Conservation (phyloP, 371 early-diverging fungal species). For the Mucor piriformis region DNA sequence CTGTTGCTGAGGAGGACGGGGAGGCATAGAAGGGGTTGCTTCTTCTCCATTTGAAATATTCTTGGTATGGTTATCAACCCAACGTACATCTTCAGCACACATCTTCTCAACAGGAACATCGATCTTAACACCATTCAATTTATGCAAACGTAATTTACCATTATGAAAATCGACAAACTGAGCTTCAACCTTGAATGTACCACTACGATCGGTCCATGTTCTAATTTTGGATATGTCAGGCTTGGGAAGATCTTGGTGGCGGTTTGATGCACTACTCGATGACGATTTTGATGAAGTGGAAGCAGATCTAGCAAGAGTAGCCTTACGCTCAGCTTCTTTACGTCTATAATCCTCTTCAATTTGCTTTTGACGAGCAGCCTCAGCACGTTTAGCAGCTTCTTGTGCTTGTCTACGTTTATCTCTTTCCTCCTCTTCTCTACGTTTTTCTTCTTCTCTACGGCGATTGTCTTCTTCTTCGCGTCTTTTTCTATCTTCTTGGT, state of each 20-base stretch:
- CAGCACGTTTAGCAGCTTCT: conserved; percentile 36
- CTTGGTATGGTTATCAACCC: conserved; percentile 41
- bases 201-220: conserved; percentile 92
- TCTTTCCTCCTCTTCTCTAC: conserved; percentile 20
- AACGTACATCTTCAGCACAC: conserved; percentile 72
- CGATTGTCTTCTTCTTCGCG: conserved; percentile 9
- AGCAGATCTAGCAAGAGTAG: conserved; percentile 25
- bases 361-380: conserved; percentile 44
- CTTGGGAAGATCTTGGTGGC: conserved; percentile 29
- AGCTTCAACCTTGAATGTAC: conserved; percentile 91
- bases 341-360: conserved; percentile 38
- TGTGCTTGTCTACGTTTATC: conserved; percentile 27
- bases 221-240: conserved; percentile 71
- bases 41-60: conserved; percentile 35
- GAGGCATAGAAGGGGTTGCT: conserved; percentile 48
- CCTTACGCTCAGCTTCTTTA: conserved; percentile 33
- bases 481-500: conserved; percentile 8
- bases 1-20: conserved; percentile 23
- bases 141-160: conserved; percentile 89
- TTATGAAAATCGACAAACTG: conserved; percentile 76
- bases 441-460: conserved; percentile 18
- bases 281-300: conserved; percentile 10
- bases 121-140: conserved; percentile 92
- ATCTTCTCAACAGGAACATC: conserved; percentile 91
- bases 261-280: neutral